Evolutionary conservation across 352 stramenopile genomes (phyloP).

Genomic region (Phytophthora pseudosyringae): DNA sequence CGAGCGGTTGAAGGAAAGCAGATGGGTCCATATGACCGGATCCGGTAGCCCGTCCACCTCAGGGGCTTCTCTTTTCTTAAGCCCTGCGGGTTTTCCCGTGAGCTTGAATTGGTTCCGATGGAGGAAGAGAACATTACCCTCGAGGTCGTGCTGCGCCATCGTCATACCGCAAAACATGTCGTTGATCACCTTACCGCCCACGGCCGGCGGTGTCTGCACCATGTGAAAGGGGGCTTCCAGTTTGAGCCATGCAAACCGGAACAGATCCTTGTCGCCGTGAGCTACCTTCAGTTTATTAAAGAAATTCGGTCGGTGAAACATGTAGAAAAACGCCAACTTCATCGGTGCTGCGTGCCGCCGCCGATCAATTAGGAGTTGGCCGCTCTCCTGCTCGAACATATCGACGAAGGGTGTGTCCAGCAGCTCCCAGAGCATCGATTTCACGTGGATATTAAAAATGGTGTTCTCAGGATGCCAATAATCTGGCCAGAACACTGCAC

Average conservation of each 20-base stretch:
- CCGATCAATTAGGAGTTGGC: slow-evolving; percentile 57
- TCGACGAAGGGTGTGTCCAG: slow-evolving; percentile 46
- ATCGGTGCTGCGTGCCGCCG: slow-evolving; percentile 37
- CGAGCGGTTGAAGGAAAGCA: slow-evolving; percentile 62
- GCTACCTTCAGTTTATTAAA: slow-evolving; percentile 45
- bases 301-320: slow-evolving; percentile 46
- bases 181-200: slow-evolving; percentile 41
- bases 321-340: slow-evolving; percentile 45
- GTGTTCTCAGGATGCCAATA: slow-evolving; percentile 63
- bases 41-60: slow-evolving; percentile 39
- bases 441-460: slow-evolving; percentile 66
- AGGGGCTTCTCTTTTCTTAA: slow-evolving; percentile 23
- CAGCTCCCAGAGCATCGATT: slow-evolving; percentile 60
- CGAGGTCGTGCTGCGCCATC: slow-evolving; percentile 49
- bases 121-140: slow-evolving; percentile 48
- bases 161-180: slow-evolving; percentile 56
- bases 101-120: slow-evolving; percentile 62
- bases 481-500: slow-evolving; percentile 71
- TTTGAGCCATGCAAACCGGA: slow-evolving; percentile 65
- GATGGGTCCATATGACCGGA: slow-evolving; percentile 63
- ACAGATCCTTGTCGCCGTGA: slow-evolving; percentile 72
- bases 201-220: slow-evolving; percentile 45
- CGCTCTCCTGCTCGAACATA: slow-evolving; percentile 77
- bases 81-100: slow-evolving; percentile 23
- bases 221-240: slow-evolving; percentile 53